These are phyloP conservation scores for Backusella parvicylindrica DNA, from an alignment of 192 early-diverging fungal species.

Conservation along the genomic window DNA sequence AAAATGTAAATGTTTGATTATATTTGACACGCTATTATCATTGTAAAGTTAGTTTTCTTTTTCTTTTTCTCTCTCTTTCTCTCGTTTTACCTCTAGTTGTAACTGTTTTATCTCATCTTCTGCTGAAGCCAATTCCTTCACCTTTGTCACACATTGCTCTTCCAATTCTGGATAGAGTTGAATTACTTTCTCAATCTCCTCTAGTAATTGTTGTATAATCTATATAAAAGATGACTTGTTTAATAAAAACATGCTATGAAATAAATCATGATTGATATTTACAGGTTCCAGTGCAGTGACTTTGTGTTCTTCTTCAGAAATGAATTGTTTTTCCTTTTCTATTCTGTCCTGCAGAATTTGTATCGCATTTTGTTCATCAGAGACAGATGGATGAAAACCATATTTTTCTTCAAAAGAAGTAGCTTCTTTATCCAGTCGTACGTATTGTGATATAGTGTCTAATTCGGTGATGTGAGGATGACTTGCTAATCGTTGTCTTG, in stretches of 20 bases:
- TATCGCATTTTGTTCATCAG: not conserved
- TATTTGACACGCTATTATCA: conserved; percentile 60
- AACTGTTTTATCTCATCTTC: conserved; percentile 20
- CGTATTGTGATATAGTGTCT: not conserved
- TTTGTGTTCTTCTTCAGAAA: not conserved
- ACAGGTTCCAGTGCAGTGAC: conserved; percentile 10
- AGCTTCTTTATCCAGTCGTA: not conserved
- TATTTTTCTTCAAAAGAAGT: conserved; percentile 8
- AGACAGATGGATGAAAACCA: conserved; percentile 10
- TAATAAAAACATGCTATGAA: not conserved
- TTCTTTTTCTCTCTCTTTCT: not conserved
- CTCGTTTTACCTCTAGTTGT: conserved; percentile 11
- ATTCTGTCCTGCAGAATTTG: conserved; percentile 21
- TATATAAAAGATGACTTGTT: not conserved
- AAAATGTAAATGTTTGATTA: conserved; percentile 72
- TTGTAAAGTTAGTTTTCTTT: not conserved
- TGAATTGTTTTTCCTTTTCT: not conserved
- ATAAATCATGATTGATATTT: not conserved
- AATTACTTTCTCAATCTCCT: conserved; percentile 16
- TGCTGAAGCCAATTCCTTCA: not conserved
- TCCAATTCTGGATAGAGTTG: conserved; percentile 16
- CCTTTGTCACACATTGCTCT: conserved; percentile 12
- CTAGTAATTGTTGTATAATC: conserved; percentile 16
- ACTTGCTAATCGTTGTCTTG: not conserved
- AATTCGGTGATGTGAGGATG: not conserved